Percentiles rank a stretch among this genome's conserved stretches.
Evolutionary conservation across 768 basidiomycete species (phyloP).

Genomic region (Termitomyces eurrhizus): DNA sequence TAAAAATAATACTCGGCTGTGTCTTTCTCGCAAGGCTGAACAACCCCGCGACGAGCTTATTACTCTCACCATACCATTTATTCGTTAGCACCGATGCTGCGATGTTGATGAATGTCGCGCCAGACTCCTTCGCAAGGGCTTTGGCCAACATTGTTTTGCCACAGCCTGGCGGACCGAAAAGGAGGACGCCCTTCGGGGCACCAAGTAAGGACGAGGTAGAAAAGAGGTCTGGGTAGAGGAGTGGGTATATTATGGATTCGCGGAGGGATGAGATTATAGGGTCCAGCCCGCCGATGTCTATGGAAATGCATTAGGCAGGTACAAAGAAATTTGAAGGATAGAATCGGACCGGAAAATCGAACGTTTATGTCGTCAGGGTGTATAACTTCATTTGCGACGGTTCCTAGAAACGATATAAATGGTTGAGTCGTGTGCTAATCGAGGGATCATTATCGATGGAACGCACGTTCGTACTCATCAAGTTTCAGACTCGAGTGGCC

Average conservation of each 20-base stretch:
- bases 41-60: constrained; percentile 92
- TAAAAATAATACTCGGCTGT: constrained; percentile 96
- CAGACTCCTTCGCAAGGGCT: constrained; percentile 94
- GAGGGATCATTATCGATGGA: background rate
- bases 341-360: constrained; percentile 60
- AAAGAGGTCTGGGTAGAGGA: constrained; percentile 89
- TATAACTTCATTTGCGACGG: constrained; percentile 90
- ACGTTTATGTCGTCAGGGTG: constrained; percentile 86
- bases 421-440: background rate
- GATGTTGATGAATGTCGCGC: constrained; percentile 87
- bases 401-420: constrained; percentile 40
- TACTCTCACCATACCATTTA: constrained; percentile 53
- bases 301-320: background rate
- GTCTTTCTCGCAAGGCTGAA: constrained; percentile 93
- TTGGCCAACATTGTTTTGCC: constrained; percentile 99
- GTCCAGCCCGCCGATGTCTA: constrained; percentile 92
- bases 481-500: constrained; percentile 74
- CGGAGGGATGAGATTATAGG: constrained; percentile 84
- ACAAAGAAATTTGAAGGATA: background rate
- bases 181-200: constrained; percentile 93
- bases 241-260: constrained; percentile 94
- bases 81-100: constrained; percentile 44
- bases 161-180: constrained; percentile 96
- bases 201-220: constrained; percentile 77
- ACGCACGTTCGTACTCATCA: constrained; percentile 87